Conservation (phyloP, 2,329 filamentous ascomycete species). For the Fusarium pseudograminearum region DNA sequence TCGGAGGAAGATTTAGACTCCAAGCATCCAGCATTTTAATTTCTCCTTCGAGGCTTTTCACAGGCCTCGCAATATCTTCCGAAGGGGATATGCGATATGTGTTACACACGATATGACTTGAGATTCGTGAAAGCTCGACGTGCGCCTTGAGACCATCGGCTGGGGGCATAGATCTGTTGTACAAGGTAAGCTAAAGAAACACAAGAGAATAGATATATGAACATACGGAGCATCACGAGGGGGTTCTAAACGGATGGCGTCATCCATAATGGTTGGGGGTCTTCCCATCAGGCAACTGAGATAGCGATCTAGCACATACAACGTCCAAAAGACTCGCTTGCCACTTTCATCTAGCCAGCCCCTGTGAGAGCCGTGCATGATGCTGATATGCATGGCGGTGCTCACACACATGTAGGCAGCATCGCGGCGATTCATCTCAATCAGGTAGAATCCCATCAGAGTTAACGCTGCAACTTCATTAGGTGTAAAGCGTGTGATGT, state of each 20-base stretch:
- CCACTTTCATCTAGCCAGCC: constrained; percentile 58
- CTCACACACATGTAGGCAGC: constrained; percentile 62
- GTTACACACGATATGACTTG: constrained; percentile 61
- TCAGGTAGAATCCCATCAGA: constrained; percentile 62
- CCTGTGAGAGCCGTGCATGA: constrained; percentile 62
- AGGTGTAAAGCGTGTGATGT: constrained; percentile 57
- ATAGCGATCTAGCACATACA: constrained; percentile 64
- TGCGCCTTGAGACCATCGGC: constrained; percentile 60
- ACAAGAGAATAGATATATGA: neutral
- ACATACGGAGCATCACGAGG: constrained; percentile 58
- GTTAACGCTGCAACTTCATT: constrained; percentile 59
- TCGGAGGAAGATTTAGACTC: constrained; percentile 53
- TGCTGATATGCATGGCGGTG: constrained; percentile 61
- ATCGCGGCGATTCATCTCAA: constrained; percentile 63
- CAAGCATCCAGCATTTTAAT: constrained; percentile 59
- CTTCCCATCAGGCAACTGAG: constrained; percentile 64
- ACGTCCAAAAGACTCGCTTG: constrained; percentile 64
- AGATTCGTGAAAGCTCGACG: constrained; percentile 61
- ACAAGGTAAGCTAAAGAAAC: neutral
- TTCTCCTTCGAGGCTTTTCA: constrained; percentile 55
- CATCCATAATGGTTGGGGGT: constrained; percentile 60
- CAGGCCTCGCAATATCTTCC: constrained; percentile 43
- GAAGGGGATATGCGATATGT: constrained; percentile 57
- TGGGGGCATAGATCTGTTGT: constrained; percentile 56
- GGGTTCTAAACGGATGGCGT: constrained; percentile 59